Conservation (phyloP, 441 rosid genomes). For the Erodium trifolium region DNA sequence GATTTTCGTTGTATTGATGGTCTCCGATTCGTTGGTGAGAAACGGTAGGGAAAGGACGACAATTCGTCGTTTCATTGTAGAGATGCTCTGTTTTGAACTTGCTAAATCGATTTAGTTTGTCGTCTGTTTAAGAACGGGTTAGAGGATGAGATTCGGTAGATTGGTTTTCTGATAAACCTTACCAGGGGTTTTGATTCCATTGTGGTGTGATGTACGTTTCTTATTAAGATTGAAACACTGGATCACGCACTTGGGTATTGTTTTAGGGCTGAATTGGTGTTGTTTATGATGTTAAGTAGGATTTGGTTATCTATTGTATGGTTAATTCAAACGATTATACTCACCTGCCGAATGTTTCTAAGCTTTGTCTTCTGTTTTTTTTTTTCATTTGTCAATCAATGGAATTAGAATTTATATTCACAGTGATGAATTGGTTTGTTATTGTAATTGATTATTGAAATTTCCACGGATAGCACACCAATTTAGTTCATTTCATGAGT, state of each 20-base stretch:
- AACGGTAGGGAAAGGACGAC: neutral
- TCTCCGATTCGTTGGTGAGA: conserved; percentile 11
- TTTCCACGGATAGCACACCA: no score
- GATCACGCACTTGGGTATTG: neutral
- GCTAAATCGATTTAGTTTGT: neutral
- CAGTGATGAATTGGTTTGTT: no score
- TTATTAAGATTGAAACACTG: neutral
- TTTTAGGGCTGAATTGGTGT: neutral
- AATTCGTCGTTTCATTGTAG: no score
- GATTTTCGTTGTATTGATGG: neutral
- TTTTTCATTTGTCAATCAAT: neutral
- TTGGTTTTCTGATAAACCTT: neutral
- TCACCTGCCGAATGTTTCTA: neutral
- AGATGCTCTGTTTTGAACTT: neutral
- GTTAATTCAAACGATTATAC: no score
- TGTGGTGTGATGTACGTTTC: neutral
- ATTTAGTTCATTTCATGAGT: no score
- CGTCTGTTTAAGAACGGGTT: neutral
- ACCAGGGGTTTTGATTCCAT: neutral
- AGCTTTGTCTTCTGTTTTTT: neutral
- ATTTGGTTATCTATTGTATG: neutral
- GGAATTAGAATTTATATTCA: neutral
- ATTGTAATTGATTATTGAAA: no score
- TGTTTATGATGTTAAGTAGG: neutral
- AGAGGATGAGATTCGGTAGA: neutral